Evolutionary conservation across 331 rosid genomes (phyloP), one percentile per base, ranked within the genome.

Genomic region (Rosa hybrid): DNA sequence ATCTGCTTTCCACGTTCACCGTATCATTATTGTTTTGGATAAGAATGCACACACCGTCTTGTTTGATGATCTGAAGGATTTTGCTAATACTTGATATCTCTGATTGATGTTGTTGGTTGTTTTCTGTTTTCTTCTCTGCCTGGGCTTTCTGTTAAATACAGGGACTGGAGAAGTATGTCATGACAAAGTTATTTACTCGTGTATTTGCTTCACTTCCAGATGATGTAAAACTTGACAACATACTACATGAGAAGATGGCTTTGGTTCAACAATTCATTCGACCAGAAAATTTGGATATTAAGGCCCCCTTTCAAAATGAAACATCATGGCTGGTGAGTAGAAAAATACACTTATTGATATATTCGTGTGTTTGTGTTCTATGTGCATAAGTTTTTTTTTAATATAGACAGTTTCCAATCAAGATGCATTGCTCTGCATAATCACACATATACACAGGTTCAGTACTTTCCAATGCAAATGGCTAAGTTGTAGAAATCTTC

Each of bases 161-260:
- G 99, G 99, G 99, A 46, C 90, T 96, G 89, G 98, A 96, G 97
- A 96, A 96, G 90, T 96, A 96, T 90, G 98, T 96, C 81, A 93
- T 93, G 99, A 96, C 99, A 6, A 96, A 96, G 90, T 87, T 96
- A 81, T 96, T 89, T 89, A 69, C 97, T 79, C 98, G 91, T 53
- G 97, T 96, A 81, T 96, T 91, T 96, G 94, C 98, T 86, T 89
- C 97, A 46, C 63, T 89, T 84, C 92, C 97, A 48, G 96, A 96
- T 81, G 98, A 96, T 81, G 91, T 90, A 73, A 87, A 88, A 83
- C 86, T 81, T 17, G 99, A 96, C 75, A 92, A 96, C n/a, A 83
- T 86, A 77, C 90, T 93, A 79, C 91, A 88, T 45, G 97, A 90
- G 81, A 96, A 93, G 93, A 91, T 90, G 89, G 89, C 97, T 83